These are phyloP conservation scores for Pseudocercospora macadamiae DNA, from an alignment of 2,329 filamentous ascomycete species.

Conservation along the genomic window DNA sequence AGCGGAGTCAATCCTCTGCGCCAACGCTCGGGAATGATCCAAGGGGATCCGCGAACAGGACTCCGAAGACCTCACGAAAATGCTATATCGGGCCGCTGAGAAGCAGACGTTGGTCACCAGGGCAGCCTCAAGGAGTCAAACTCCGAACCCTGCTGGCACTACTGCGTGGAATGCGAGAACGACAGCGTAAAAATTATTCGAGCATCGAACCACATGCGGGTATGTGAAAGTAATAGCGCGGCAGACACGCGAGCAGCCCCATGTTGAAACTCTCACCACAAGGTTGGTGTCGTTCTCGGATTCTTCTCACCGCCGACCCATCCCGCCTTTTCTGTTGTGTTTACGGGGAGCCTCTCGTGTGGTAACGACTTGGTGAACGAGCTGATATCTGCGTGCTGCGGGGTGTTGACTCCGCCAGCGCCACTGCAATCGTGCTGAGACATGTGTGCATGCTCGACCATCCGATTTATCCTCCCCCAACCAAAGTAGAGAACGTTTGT, in stretches of 20 bases:
- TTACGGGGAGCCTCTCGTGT: not conserved
- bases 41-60: constrained; percentile 5
- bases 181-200: not conserved
- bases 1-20: not conserved
- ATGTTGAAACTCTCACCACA: not conserved
- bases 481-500: constrained; percentile 3
- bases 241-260: constrained; percentile 10
- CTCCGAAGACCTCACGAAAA: not conserved
- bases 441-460: not conserved
- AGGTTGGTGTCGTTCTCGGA: constrained; percentile 15
- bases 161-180: constrained; percentile 4
- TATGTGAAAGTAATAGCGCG: not conserved
- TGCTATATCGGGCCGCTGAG: constrained; percentile 6
- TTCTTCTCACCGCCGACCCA: constrained; percentile 2
- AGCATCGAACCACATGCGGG: constrained; percentile 11
- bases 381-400: not conserved
- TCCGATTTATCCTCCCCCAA: constrained; percentile 15
- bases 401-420: not conserved
- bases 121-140: not conserved
- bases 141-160: constrained; percentile 2
- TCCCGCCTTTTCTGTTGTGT: constrained; percentile 6
- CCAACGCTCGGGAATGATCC: constrained; percentile 4
- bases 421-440: constrained; percentile 1
- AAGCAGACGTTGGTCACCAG: not conserved
- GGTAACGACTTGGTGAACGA: not conserved